phyloP scores from a whole-genome alignment of 2,329 filamentous ascomycete genomes.

The Beauveria pseudobassiana region DNA sequence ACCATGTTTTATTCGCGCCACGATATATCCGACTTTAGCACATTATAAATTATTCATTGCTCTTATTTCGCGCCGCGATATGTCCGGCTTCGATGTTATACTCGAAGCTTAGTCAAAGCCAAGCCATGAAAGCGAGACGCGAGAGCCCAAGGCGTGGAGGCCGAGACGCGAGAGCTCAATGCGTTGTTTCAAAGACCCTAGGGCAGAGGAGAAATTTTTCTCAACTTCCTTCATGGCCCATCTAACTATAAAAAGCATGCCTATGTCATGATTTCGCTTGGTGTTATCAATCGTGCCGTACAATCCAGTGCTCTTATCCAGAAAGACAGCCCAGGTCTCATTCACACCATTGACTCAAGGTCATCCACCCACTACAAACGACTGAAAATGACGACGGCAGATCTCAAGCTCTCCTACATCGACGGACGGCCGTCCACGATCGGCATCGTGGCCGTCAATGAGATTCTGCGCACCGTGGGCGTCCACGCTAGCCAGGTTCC shows the following conservation, averaged over 20 bases:
- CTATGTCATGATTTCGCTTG: too few species aligned
- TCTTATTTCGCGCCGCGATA: too few species aligned
- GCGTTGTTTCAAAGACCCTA: too few species aligned
- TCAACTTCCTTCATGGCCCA: not conserved
- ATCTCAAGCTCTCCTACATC: not conserved
- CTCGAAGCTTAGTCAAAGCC: not conserved
- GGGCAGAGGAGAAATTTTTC: not conserved
- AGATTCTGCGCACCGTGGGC: not conserved
- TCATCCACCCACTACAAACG: not conserved
- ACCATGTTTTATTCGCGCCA: too few species aligned
- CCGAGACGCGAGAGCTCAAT: not conserved
- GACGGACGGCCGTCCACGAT: not conserved
- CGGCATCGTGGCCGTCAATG: not conserved
- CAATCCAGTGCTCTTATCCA: not conserved
- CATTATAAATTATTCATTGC: too few species aligned
- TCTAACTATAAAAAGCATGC: not conserved
- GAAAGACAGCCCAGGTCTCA: not conserved
- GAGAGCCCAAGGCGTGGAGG: not conserved
- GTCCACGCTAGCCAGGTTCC: not conserved
- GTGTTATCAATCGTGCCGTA: not conserved
- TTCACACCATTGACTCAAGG: not conserved
- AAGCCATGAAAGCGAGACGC: not conserved
- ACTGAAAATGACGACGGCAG: not conserved
- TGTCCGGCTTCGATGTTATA: too few species aligned
- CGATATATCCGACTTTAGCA: too few species aligned